Percentiles rank a stretch among this genome's conserved stretches.
Evolutionary conservation across 345 rosid genomes (phyloP).

Genomic region (Lepidium didymum): DNA sequence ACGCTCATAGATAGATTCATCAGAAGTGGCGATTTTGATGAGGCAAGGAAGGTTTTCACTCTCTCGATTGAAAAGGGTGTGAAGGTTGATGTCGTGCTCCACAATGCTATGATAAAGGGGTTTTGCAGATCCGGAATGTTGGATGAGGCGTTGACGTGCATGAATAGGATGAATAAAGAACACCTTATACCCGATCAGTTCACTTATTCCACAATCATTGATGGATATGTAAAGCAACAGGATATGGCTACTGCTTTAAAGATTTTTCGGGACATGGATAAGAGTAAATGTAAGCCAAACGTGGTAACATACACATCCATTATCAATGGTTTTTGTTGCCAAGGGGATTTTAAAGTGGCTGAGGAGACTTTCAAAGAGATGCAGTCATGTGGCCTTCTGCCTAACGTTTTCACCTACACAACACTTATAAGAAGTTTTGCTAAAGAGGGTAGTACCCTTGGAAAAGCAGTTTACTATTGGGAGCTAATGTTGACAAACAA

Average conservation of each 20-base stretch:
- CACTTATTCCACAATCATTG: constrained; percentile 74
- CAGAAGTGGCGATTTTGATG: constrained; percentile 52
- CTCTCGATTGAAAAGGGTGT: constrained; percentile 46
- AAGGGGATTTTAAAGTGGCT: constrained; percentile 47
- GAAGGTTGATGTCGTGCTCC: constrained; percentile 56
- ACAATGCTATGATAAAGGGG: constrained; percentile 84
- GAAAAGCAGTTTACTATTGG: constrained; percentile 57
- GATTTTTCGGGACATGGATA: constrained; percentile 53
- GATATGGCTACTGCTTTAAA: constrained; percentile 48
- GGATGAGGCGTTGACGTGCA: constrained; percentile 47
- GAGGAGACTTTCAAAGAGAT: constrained; percentile 56
- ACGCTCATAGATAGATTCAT: constrained; percentile 72
- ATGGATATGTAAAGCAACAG: constrained; percentile 72
- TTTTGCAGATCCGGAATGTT: constrained; percentile 73
- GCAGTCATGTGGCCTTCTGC: constrained; percentile 48
- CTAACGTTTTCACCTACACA: constrained; percentile 79
- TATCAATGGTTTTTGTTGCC: constrained; percentile 61
- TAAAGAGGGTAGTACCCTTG: constrained; percentile 54
- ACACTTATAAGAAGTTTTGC: constrained; percentile 55
- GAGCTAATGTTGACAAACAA: constrained; percentile 63
- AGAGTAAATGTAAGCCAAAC: constrained; percentile 60
- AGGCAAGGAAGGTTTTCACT: constrained; percentile 52
- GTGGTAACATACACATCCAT: constrained; percentile 72
- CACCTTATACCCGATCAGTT: constrained; percentile 54
- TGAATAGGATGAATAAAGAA: constrained; percentile 46